These are phyloP conservation scores for Rubroboletus satanas DNA, from an alignment of 768 basidiomycete genomes.

Conservation along the genomic window DNA sequence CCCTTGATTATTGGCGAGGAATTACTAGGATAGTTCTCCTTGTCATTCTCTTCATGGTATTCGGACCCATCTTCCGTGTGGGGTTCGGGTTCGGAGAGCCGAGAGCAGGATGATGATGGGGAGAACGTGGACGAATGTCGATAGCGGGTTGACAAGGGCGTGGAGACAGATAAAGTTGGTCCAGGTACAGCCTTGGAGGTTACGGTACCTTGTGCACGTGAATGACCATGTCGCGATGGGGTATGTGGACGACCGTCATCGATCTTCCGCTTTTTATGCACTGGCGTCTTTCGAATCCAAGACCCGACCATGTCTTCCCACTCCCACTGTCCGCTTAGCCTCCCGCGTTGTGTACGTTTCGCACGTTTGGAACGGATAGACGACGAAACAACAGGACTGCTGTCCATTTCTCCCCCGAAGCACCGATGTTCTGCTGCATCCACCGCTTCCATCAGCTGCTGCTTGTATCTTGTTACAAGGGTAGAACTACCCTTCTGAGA, in stretches of 20 bases:
- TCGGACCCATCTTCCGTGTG: slow-evolving; percentile 21
- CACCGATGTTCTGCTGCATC: slow-evolving; percentile 52
- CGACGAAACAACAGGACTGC: slow-evolving; percentile 16
- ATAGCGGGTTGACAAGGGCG: background rate
- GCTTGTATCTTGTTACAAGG: slow-evolving; percentile 35
- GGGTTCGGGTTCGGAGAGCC: slow-evolving; percentile 9
- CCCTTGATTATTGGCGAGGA: slow-evolving; percentile 1
- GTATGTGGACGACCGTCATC: background rate
- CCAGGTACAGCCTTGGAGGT: background rate
- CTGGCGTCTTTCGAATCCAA: slow-evolving; percentile 41
- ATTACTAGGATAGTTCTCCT: slow-evolving; percentile 18
- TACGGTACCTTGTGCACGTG: background rate
- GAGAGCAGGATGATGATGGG: slow-evolving; percentile 8
- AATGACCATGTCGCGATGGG: background rate
- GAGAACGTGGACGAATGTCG: slow-evolving; percentile 6
- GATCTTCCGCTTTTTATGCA: slow-evolving; percentile 23
- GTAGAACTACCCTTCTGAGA: slow-evolving; percentile 20
- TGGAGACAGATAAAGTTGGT: background rate
- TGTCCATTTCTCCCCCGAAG: slow-evolving; percentile 30
- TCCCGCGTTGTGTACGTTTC: slow-evolving; percentile 8
- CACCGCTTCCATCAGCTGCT: slow-evolving; percentile 40
- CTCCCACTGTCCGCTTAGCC: slow-evolving; percentile 36
- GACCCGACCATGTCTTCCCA: slow-evolving; percentile 48
- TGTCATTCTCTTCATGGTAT: slow-evolving; percentile 19
- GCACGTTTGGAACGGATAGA: slow-evolving; percentile 1